These are phyloP conservation scores for Colletotrichum shisoi DNA, from an alignment of 2,329 filamentous ascomycete genomes.

Conservation along the genomic window DNA sequence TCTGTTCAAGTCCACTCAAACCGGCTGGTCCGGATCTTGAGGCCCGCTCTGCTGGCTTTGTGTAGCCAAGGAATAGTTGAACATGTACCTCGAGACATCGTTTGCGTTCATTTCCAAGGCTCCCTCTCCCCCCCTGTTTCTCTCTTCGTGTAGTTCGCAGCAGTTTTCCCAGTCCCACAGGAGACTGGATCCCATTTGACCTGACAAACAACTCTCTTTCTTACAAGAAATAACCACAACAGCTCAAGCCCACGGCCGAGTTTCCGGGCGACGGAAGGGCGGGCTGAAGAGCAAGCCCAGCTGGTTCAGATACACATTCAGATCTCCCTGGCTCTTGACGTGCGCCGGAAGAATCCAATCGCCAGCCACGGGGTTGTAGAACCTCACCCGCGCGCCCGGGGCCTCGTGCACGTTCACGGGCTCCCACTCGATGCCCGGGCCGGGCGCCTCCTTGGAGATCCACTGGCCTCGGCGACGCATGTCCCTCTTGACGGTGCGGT, in stretches of 20 bases:
- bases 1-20: too few relatives aligned
- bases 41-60: too few relatives aligned
- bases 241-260: background rate
- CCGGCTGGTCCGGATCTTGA: too few relatives aligned
- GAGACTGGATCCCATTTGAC: background rate
- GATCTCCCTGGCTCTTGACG: background rate
- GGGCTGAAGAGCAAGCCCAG: background rate
- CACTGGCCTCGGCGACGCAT: background rate
- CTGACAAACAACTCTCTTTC: background rate
- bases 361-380: too few relatives aligned
- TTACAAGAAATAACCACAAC: too few relatives aligned
- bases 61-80: too few relatives aligned
- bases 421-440: background rate
- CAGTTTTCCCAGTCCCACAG: too few relatives aligned
- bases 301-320: slow-evolving; percentile 11
- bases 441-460: background rate
- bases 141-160: background rate
- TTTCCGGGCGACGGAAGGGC: too few relatives aligned
- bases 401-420: too few relatives aligned
- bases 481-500: background rate
- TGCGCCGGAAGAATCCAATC: background rate
- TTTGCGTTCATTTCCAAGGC: too few relatives aligned
- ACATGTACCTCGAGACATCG: too few relatives aligned
- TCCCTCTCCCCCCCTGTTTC: too few relatives aligned
- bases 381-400: background rate